Percentiles rank a stretch among this genome's conserved stretches.
These are phyloP conservation scores for Aspergillus phoenicis DNA, from an alignment of 2,329 filamentous ascomycete species.

Conservation along the genomic window DNA sequence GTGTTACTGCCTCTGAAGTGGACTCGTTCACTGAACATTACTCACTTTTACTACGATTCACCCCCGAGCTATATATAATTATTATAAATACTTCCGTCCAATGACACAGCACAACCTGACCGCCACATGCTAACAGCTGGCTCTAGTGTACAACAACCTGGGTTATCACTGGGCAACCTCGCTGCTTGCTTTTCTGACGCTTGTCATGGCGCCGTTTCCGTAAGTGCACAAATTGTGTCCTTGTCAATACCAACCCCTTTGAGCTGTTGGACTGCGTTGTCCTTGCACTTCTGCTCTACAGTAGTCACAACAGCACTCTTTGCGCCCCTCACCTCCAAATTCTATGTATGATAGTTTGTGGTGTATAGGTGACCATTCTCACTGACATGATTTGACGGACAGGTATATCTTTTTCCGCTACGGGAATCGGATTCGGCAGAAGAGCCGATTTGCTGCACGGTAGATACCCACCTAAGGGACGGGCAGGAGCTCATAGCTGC, in stretches of 20 bases:
- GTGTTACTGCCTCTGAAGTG: neutral
- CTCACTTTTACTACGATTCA: neutral
- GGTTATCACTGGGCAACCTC: slow-evolving; percentile 52
- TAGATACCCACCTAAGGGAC: slow-evolving; percentile 18
- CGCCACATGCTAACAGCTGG: slow-evolving; percentile 26
- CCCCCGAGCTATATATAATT: neutral
- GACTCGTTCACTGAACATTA: too few species aligned
- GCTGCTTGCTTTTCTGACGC: slow-evolving; percentile 47
- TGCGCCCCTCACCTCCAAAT: slow-evolving; percentile 1
- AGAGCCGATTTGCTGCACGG: slow-evolving; percentile 42
- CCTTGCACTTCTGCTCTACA: neutral
- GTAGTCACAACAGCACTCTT: slow-evolving; percentile 7
- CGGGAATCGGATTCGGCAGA: slow-evolving; percentile 45
- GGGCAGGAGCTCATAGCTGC: neutral
- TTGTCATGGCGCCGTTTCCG: slow-evolving; percentile 50
- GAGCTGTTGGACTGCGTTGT: neutral
- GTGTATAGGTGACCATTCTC: neutral
- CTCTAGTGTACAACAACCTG: slow-evolving; percentile 49
- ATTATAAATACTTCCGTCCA: neutral
- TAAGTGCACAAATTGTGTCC: slow-evolving; percentile 32
- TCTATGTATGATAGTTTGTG: neutral
- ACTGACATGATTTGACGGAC: slow-evolving; percentile 6
- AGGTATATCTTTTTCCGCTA: slow-evolving; percentile 51
- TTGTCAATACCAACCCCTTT: neutral
- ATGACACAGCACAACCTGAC: slow-evolving; percentile 13